Evolutionary conservation across 2,329 filamentous ascomycete genomes (phyloP).

Genomic region (Ophiosphaerella korrae): DNA sequence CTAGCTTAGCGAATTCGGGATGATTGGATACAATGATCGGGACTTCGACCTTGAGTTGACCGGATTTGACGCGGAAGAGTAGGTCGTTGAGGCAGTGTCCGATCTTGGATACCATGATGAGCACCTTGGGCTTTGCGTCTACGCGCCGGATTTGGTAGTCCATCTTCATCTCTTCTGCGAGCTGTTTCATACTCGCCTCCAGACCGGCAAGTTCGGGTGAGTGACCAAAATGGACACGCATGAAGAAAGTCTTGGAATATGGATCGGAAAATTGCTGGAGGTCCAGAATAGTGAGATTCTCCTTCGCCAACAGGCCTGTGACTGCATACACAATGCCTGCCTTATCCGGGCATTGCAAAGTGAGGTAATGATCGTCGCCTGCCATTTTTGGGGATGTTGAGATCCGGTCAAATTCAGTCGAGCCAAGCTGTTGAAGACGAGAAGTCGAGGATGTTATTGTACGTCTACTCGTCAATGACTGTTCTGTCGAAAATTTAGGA

Average conservation of each 20-base stretch:
- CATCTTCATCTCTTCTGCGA: slow-evolving; percentile 70
- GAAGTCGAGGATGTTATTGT: slow-evolving; percentile 21
- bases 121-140: slow-evolving; percentile 71
- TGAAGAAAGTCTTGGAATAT: slow-evolving; percentile 78
- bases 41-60: slow-evolving; percentile 75
- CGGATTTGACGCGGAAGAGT: slow-evolving; percentile 76
- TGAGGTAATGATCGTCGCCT: slow-evolving; percentile 58
- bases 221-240: slow-evolving; percentile 82
- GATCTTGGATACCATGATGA: slow-evolving; percentile 91
- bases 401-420: slow-evolving; percentile 23
- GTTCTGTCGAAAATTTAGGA: slow-evolving; percentile 34
- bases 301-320: slow-evolving; percentile 74
- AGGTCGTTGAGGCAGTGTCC: slow-evolving; percentile 85
- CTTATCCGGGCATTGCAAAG: slow-evolving; percentile 82
- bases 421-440: slow-evolving; percentile 26
- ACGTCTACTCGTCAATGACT: slow-evolving; percentile 26
- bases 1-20: slow-evolving; percentile 71
- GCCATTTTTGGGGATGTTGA: slow-evolving; percentile 36
- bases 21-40: slow-evolving; percentile 84
- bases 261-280: slow-evolving; percentile 84
- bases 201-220: slow-evolving; percentile 51
- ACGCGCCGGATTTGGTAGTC: slow-evolving; percentile 72
- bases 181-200: slow-evolving; percentile 63
- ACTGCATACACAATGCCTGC: slow-evolving; percentile 85
- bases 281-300: slow-evolving; percentile 81